phyloP scores from a whole-genome alignment of 1,284 basidiomycete species.

The Jaminaea rosea region DNA sequence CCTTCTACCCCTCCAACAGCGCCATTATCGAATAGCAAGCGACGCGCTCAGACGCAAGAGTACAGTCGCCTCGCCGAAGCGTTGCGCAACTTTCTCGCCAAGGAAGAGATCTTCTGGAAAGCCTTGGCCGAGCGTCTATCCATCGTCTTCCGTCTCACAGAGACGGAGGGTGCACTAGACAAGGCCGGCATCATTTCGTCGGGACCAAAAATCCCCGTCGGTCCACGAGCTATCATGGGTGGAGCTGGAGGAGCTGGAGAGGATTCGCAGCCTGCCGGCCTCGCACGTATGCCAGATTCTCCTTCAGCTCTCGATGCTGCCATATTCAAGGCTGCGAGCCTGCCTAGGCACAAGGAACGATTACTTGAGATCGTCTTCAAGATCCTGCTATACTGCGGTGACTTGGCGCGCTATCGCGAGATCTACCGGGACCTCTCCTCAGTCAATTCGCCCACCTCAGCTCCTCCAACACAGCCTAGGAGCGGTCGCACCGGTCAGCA shows the following conservation, averaged over 20 bases:
- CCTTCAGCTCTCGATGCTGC: conserved; percentile 12
- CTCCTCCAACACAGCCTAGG: background rate
- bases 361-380: conserved; percentile 62
- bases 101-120: conserved; percentile 37
- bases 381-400: conserved; percentile 80
- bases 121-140: conserved; percentile 29
- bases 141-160: conserved; percentile 29
- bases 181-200: background rate
- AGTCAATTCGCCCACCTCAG: background rate
- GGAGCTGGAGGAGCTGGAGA: background rate
- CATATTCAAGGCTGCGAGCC: conserved; percentile 16
- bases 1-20: conserved; percentile 13
- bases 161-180: conserved; percentile 21
- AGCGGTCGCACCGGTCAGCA: too few species aligned
- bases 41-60: background rate
- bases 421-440: conserved; percentile 53
- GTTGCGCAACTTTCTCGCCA: conserved; percentile 29
- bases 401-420: conserved; percentile 86
- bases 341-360: conserved; percentile 25
- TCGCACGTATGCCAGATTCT: conserved; percentile 6
- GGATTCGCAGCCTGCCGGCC: conserved; percentile 1
- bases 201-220: conserved; percentile 24
- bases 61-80: conserved; percentile 6
- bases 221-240: conserved; percentile 4
- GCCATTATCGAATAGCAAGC: background rate